phyloP scores from a whole-genome alignment of 306 rosid species.

The Oxytropis ochrocephala region DNA sequence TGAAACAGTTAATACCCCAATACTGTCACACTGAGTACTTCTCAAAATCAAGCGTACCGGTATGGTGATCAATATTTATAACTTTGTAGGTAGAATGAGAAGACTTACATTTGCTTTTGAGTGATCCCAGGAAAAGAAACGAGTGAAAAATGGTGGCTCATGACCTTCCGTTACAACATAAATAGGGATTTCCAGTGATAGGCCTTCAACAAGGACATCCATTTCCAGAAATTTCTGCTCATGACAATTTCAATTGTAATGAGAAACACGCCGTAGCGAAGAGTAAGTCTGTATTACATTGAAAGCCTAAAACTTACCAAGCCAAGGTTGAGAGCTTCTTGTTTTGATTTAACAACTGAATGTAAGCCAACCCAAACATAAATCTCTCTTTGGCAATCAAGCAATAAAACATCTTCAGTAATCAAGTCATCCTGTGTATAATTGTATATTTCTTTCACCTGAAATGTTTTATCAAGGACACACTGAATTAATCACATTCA shows the following conservation, averaged over 20 bases:
- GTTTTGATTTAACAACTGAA: slow-evolving; percentile 64
- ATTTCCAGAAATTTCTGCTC: slow-evolving; percentile 79
- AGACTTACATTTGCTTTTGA: slow-evolving; percentile 69
- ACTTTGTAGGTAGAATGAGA: slow-evolving; percentile 7
- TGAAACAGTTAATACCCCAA: neutral
- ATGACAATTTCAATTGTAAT: slow-evolving; percentile 12
- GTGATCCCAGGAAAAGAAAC: slow-evolving; percentile 78
- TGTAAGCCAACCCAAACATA: slow-evolving; percentile 87
- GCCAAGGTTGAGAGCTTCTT: slow-evolving; percentile 77
- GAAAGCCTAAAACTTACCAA: slow-evolving; percentile 39
- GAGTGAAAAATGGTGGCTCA: slow-evolving; percentile 80
- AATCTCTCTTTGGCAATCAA: slow-evolving; percentile 80
- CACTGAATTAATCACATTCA: slow-evolving; percentile 5
- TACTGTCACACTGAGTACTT: neutral
- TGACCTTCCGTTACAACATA: slow-evolving; percentile 76
- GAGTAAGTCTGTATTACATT: neutral
- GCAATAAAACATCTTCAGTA: slow-evolving; percentile 82
- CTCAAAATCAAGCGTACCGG: neutral
- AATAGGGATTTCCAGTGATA: slow-evolving; percentile 54
- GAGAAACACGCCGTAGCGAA: neutral
- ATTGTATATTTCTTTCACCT: slow-evolving; percentile 91
- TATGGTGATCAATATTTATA: neutral
- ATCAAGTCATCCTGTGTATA: slow-evolving; percentile 86
- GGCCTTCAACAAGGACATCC: slow-evolving; percentile 62
- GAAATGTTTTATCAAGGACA: slow-evolving; percentile 32